Evolutionary conservation across 495 filamentous ascomycete species (phyloP).

Genomic region (Penicillium malachiteum): DNA sequence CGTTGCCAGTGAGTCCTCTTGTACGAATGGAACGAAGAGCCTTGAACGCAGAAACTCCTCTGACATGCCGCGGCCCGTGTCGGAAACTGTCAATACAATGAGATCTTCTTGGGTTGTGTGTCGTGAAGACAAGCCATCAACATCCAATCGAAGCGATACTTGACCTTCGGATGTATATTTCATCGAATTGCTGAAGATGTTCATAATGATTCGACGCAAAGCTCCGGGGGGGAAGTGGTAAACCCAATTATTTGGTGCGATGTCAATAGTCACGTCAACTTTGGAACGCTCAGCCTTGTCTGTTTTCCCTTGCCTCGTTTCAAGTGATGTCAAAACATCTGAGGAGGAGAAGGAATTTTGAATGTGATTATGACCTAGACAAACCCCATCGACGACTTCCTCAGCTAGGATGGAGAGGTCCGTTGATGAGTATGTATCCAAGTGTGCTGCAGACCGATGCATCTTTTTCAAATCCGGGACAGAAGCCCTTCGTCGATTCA

Average conservation of each 20-base stretch:
- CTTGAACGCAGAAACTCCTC: conserved; percentile 41
- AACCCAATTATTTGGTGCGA: conserved; percentile 45
- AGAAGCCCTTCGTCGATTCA: conserved; percentile 22
- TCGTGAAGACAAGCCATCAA: conserved; percentile 30
- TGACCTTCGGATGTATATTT: conserved; percentile 65
- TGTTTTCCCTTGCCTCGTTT: neutral
- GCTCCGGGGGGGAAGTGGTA: conserved; percentile 62
- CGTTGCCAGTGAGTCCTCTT: conserved; percentile 45
- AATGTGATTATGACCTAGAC: conserved; percentile 8
- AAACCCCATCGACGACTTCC: conserved; percentile 19
- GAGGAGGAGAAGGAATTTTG: neutral
- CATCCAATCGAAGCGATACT: conserved; percentile 55
- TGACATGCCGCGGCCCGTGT: conserved; percentile 45
- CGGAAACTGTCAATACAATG: conserved; percentile 38
- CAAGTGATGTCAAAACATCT: neutral
- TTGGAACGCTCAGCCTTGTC: conserved; percentile 30
- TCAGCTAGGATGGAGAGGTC: conserved; percentile 12
- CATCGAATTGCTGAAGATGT: conserved; percentile 69
- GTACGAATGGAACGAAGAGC: conserved; percentile 47
- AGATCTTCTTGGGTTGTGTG: conserved; percentile 21
- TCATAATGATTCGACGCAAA: conserved; percentile 66
- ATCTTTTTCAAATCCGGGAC: conserved; percentile 20
- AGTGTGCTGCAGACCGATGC: conserved; percentile 23
- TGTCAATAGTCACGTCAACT: conserved; percentile 51
- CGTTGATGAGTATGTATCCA: conserved; percentile 9